A percentile compares a stretch with the other conserved stretches of the same genome.
Conservation (phyloP, 2,329 filamentous ascomycete species). For the Diaporthe amygdali region DNA sequence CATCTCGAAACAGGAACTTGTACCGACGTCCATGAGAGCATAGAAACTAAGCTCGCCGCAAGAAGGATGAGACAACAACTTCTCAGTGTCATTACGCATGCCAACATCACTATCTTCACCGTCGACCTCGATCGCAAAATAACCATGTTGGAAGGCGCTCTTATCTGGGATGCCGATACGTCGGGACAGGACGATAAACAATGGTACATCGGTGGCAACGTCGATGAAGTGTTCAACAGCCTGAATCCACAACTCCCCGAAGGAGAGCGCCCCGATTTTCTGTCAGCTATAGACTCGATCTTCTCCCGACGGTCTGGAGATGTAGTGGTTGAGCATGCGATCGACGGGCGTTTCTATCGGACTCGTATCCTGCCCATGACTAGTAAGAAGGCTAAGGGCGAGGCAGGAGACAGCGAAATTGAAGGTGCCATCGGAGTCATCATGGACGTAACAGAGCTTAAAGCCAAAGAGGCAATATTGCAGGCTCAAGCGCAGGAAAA, state of each 20-base stretch:
- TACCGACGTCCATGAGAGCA: conserved; percentile 78
- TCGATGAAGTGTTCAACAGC: conserved; percentile 68
- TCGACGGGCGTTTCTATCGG: conserved; percentile 70
- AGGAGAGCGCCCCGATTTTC: conserved; percentile 53
- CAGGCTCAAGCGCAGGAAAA: conserved; percentile 72
- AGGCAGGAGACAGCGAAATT: conserved; percentile 58
- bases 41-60: conserved; percentile 70
- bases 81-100: conserved; percentile 74
- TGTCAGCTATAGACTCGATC: conserved; percentile 67
- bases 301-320: conserved; percentile 64
- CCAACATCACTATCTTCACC: conserved; percentile 77
- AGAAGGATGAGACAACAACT: conserved; percentile 73
- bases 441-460: conserved; percentile 79
- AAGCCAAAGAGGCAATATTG: conserved; percentile 67
- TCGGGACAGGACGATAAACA: conserved; percentile 34
- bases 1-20: conserved; percentile 57
- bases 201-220: conserved; percentile 30
- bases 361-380: conserved; percentile 73
- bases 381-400: conserved; percentile 55
- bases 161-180: conserved; percentile 54
- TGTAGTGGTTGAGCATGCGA: conserved; percentile 68
- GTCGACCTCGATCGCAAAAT: conserved; percentile 67
- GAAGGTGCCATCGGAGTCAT: conserved; percentile 80
- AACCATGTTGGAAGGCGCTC: conserved; percentile 72
- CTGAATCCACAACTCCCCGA: conserved; percentile 49